Evolutionary conservation across 352 stramenopile genomes (phyloP), one percentile per base, ranked within the genome.

Genomic region (Phytophthora capsici): DNA sequence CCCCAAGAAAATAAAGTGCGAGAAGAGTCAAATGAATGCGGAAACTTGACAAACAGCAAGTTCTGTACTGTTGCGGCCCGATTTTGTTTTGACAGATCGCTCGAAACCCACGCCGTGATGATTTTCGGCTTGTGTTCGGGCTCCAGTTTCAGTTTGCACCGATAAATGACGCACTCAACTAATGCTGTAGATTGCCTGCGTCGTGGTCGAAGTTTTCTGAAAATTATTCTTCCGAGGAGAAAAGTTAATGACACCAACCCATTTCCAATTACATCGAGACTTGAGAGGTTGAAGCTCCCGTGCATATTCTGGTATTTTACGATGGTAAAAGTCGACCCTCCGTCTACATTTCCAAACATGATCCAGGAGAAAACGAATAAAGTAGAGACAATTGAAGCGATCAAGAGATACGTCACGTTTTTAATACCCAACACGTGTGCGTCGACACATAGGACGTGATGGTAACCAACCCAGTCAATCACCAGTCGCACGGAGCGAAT

Each of bases 381-480:
- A 23, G 69, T 6, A 0, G 57, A 57, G 1, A 71, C 8, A 19
- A 75, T 67, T 16, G 34, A 70, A 14, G 69, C 25, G 3, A 62
- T 50, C 13, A 53, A 28, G 6, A 48, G 36, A n/a, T 36, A 48
- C 3, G 40, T 46, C 28, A 34, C 28, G 28, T 0, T 2, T 34
- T 34, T 34, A 8, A 78, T 54, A 0, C 65, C 69, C 19, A 66
- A 57, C 0, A 81, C 57, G 25, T 78, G 65, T 1, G 61, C 57
- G 25, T 80, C 65, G 30, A 78, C 48, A 14, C 69, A 56, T 30
- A 76, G 49, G 10, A 69, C 64, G 34, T 73, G 68, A 34, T 78
- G 69, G 20, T 78, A 70, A 6, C 57, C 57, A n/a, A 69, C 36
- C 56, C 54, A 66, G 28, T 73, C 65, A 14, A 71, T 51, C n/a